Evolutionary conservation across 2,329 filamentous ascomycete genomes (phyloP).

Genomic region (Aspergillus sp.): DNA sequence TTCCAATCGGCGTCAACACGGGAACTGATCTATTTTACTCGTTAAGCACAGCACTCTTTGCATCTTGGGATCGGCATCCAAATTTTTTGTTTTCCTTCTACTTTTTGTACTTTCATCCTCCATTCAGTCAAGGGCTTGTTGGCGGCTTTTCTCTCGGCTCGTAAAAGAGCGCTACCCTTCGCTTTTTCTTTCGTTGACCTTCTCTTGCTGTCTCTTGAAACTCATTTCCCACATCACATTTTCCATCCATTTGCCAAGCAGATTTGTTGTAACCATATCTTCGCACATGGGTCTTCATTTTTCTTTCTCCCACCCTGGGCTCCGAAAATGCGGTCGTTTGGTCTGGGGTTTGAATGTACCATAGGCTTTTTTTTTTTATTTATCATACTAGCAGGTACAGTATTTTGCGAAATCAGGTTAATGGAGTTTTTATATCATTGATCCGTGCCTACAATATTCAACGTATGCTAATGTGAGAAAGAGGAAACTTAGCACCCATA

Average conservation of each 20-base stretch:
- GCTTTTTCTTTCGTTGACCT: neutral
- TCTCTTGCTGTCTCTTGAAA: neutral
- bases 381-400: neutral
- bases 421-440: neutral
- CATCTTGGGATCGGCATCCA: constrained; percentile 3
- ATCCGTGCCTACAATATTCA: neutral
- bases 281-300: neutral
- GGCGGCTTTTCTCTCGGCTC: neutral
- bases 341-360: neutral
- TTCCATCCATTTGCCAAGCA: neutral
- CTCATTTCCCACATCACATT: neutral
- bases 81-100: neutral
- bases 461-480: neutral
- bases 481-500: neutral
- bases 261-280: neutral
- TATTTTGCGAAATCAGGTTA: neutral
- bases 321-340: neutral
- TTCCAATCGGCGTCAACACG: constrained; percentile 11
- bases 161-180: neutral
- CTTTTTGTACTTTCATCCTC: neutral
- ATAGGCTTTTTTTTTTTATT: neutral
- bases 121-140: neutral
- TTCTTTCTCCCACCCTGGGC: neutral
- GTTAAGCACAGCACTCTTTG: neutral
- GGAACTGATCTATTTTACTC: constrained; percentile 1